Evolutionary conservation across 169 alveolate species (phyloP).

Genomic region (Plasmodium billcollinsi): DNA sequence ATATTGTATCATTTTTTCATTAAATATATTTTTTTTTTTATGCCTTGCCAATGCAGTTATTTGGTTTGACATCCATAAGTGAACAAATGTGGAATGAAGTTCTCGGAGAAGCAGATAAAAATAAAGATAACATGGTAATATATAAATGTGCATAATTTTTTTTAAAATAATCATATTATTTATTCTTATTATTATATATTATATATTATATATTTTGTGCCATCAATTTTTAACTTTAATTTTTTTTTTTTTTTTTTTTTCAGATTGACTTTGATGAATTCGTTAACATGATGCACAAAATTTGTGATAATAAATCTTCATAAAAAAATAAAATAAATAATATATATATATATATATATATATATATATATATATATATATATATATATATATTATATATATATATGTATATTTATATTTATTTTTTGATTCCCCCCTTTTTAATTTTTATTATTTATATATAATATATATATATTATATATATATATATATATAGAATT

Average conservation of each 20-base stretch:
- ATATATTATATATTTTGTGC: too few relatives aligned
- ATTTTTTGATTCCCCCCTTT: not conserved
- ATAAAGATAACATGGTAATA: constrained; percentile 83
- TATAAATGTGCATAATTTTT: not conserved
- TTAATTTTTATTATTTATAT: not conserved
- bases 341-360: not conserved
- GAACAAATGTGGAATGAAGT: constrained; percentile 83
- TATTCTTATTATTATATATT: too few relatives aligned
- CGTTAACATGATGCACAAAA: constrained; percentile 84
- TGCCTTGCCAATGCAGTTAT: constrained; percentile 39
- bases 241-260: not conserved
- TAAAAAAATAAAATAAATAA: constrained; percentile 8
- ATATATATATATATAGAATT: too few relatives aligned
- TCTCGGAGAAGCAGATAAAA: constrained; percentile 81
- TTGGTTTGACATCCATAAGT: constrained; percentile 82
- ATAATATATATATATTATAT: too few relatives aligned
- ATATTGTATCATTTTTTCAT: not conserved
- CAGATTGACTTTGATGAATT: constrained; percentile 86
- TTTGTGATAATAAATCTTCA: constrained; percentile 71
- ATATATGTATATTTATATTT: not conserved
- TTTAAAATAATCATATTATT: not conserved
- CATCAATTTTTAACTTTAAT: not conserved
- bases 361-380: not conserved
- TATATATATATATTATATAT: not conserved
- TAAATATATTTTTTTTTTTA: not conserved